Base-by-base conservation (phyloP, 164 flowering plant genomes). In the Vitis labrusca region DNA sequence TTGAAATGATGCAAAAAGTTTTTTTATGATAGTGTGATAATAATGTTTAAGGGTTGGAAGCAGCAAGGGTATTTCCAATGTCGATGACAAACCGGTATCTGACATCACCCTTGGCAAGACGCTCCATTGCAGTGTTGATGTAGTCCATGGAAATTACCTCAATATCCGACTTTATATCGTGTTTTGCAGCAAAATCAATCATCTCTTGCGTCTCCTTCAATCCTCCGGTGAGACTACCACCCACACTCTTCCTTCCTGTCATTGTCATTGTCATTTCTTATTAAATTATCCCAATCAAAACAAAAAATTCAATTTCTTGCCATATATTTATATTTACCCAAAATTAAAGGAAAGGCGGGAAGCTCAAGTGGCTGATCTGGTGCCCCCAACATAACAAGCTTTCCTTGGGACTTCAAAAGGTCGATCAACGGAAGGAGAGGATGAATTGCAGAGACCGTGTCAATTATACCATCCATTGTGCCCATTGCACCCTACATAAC, bases 321-420 rank as follows among this genome's bases (percentile, higher is more conserved):
- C 23, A 23, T 23, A 23, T 23, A 23, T 23, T 10, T 51, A 51
- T 51, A 19, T 50, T 61, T 37, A 64, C 66, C 66, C 54, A 48
- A 1, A 50, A 64, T 29, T 9, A 64, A 23, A 16, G 67, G 44
- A 50, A 49, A 50, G 29, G 14, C 56, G 5, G 67, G 67, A 11
- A 50, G 30, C 56, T 64, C 56, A 19, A 64, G 54, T 16, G 67
- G 55, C 56, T 3, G 50, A 13, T 15, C 56, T 1, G 56, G 67
- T 16, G 23, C 55, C 17, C 67, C 67, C 8, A 64, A 10, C 54
- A 64, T 12, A 17, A 64, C n/a, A 9, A 64, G 55, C 27, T 64
- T 64, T 13, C 67, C 67, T 4, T 64, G 32, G 10, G 54, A 15
- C 44, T 50, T 64, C 32, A 64, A 23, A 1, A 51, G 13, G 32